phyloP scores from a whole-genome alignment of 1,284 basidiomycete species.

The Tranzscheliella williamsii region DNA sequence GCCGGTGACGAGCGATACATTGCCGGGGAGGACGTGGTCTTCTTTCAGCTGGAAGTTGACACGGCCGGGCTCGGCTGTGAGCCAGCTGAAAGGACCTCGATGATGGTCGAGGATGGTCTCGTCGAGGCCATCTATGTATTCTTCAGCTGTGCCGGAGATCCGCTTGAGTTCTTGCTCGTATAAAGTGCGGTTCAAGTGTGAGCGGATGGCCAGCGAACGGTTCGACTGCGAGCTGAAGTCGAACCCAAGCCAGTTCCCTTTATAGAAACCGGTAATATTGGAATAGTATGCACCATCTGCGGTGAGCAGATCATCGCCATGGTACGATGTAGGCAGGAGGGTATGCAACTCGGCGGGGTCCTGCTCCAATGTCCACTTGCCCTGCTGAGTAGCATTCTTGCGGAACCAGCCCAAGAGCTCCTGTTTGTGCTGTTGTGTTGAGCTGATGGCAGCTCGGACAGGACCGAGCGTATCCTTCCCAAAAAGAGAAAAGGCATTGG shows the following conservation, averaged over 20 bases:
- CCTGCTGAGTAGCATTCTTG: slow-evolving; percentile 19
- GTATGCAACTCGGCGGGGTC: slow-evolving; percentile 12
- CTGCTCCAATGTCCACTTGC: slow-evolving; percentile 22
- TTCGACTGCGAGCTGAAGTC: slow-evolving; percentile 22
- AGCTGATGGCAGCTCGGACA: slow-evolving; percentile 14
- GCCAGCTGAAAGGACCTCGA: slow-evolving; percentile 20
- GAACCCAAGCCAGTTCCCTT: slow-evolving; percentile 30
- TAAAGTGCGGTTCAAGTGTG: slow-evolving; percentile 10
- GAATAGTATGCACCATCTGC: slow-evolving; percentile 23
- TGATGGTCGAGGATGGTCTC: slow-evolving; percentile 1
- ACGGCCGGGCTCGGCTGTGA: slow-evolving; percentile 1
- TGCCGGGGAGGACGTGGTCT: slow-evolving; percentile 21
- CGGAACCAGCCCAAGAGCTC: slow-evolving; percentile 27
- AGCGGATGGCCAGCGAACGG: slow-evolving; percentile 13
- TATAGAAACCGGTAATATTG: slow-evolving; percentile 31
- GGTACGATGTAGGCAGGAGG: slow-evolving; percentile 11
- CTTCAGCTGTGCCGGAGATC: neutral
- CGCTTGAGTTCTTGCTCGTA: neutral
- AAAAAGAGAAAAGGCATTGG: slow-evolving; percentile 8
- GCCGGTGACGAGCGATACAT: slow-evolving; percentile 34
- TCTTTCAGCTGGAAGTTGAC: slow-evolving; percentile 23
- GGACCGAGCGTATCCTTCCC: slow-evolving; percentile 24
- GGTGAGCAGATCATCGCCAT: slow-evolving; percentile 3
- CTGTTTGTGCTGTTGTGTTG: slow-evolving; percentile 13
- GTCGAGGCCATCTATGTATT: slow-evolving; percentile 11